Evolutionary conservation across 495 filamentous ascomycete genomes (phyloP).

Genomic region (Hypoxylon trugodes): DNA sequence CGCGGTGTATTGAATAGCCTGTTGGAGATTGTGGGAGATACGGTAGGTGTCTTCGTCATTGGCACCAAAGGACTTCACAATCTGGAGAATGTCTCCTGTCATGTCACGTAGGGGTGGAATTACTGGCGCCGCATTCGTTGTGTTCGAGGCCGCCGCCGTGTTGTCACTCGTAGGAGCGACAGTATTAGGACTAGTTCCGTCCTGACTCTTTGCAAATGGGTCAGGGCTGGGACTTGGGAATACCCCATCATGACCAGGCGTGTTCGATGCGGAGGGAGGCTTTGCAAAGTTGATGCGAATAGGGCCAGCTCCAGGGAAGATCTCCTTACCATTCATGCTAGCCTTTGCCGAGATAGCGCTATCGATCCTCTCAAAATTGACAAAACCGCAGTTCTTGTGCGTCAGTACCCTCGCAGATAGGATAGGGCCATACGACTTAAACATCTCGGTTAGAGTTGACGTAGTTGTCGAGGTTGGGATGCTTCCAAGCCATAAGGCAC

Average conservation of each 20-base stretch:
- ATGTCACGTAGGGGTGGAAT: conserved; percentile 78
- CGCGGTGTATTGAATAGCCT: conserved; percentile 73
- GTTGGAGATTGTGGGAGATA: conserved; percentile 77
- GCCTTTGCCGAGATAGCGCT: conserved; percentile 89
- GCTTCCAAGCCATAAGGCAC: conserved; percentile 95
- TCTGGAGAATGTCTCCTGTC: conserved; percentile 80
- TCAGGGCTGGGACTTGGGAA: conserved; percentile 97
- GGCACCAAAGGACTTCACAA: conserved; percentile 90
- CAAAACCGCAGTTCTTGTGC: conserved; percentile 99
- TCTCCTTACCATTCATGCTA: conserved; percentile 92
- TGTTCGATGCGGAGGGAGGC: conserved; percentile 85
- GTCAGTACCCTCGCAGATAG: conserved; percentile 92
- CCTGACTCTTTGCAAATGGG: conserved; percentile 68
- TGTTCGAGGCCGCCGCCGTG: conserved; percentile 43
- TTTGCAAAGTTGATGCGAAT: conserved; percentile 97
- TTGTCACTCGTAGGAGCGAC: conserved; percentile 54
- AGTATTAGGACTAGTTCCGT: conserved; percentile 50
- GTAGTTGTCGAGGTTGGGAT: conserved; percentile 97
- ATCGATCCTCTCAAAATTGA: conserved; percentile 92
- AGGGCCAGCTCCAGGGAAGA: conserved; percentile 95
- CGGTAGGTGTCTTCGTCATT: conserved; percentile 77
- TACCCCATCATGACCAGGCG: conserved; percentile 80
- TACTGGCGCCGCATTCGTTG: conserved; percentile 63
- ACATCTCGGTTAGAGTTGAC: conserved; percentile 91
- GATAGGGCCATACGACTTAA: conserved; percentile 88